A percentile compares a stretch with the other conserved stretches of the same genome.
phyloP scores from a whole-genome alignment of 495 filamentous ascomycete species.

The Talaromyces stipitatus region DNA sequence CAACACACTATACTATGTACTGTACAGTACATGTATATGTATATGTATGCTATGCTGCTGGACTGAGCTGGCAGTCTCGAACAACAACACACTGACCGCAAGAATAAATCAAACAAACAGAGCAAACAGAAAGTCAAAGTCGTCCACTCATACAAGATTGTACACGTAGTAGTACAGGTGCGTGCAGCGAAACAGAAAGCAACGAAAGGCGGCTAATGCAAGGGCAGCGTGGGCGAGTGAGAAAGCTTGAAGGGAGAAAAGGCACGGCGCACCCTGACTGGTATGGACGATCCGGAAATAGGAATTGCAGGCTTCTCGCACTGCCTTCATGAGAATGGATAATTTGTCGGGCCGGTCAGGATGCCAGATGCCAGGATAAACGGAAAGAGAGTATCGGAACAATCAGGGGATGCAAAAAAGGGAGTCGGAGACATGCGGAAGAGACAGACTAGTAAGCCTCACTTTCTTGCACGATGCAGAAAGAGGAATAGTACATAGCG shows the following conservation, averaged over 20 bases:
- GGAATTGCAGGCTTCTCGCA: conserved; percentile 66
- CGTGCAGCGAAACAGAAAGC: neutral
- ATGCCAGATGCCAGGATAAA: neutral
- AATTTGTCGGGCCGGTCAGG: neutral
- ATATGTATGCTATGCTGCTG: neutral
- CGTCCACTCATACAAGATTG: conserved; percentile 4
- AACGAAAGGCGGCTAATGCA: conserved; percentile 3
- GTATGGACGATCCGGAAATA: conserved; percentile 40
- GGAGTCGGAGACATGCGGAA: conserved; percentile 2
- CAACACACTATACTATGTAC: neutral
- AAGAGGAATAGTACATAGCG: neutral
- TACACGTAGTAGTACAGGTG: conserved; percentile 5
- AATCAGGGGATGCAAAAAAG: neutral
- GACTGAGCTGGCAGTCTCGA: conserved; percentile 3
- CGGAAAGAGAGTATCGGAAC: neutral
- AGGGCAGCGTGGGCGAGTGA: conserved; percentile 2
- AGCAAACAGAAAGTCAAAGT: neutral
- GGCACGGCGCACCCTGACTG: neutral
- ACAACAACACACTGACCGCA: neutral
- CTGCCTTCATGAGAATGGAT: neutral
- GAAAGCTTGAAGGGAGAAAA: neutral
- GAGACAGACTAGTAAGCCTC: neutral
- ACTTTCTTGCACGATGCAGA: neutral
- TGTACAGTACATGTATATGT: neutral
- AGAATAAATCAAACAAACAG: neutral